phyloP scores from a whole-genome alignment of 768 basidiomycete genomes.

The Nidularia pulvinata region DNA sequence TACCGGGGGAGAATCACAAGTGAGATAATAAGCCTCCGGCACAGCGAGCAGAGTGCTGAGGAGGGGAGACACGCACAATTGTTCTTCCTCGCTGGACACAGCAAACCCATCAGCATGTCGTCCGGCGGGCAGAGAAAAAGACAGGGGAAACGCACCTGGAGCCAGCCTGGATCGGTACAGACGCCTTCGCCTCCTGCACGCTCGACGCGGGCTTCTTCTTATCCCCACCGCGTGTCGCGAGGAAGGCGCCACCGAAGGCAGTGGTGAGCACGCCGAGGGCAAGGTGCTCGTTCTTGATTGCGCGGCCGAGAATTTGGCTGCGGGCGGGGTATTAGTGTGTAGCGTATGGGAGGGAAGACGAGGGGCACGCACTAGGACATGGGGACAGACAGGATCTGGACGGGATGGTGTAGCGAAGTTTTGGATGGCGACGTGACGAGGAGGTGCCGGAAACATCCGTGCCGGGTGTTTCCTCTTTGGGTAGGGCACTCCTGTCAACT shows the following conservation, averaged over 20 bases:
- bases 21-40: slow-evolving; percentile 22
- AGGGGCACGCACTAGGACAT: too few species aligned
- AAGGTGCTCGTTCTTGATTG: slow-evolving; percentile 81
- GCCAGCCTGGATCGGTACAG: slow-evolving; percentile 62
- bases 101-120: slow-evolving; percentile 2
- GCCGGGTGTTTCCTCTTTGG: too few species aligned
- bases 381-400: too few species aligned
- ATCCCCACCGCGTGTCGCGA: slow-evolving; percentile 57
- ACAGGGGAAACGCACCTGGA: slow-evolving; percentile 55
- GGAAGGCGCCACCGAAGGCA: slow-evolving; percentile 52
- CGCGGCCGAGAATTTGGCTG: slow-evolving; percentile 79
- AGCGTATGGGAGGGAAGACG: too few species aligned
- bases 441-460: too few species aligned
- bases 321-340: too few species aligned
- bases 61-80: slow-evolving; percentile 59
- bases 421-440: too few species aligned
- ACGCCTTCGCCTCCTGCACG: slow-evolving; percentile 60
- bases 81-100: slow-evolving; percentile 71
- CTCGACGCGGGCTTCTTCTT: slow-evolving; percentile 35
- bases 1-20: slow-evolving; percentile 27
- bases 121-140: not conserved
- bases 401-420: too few species aligned
- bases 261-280: slow-evolving; percentile 64
- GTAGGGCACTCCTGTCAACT: too few species aligned
- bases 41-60: slow-evolving; percentile 15